These are phyloP conservation scores for Phaeotremella skinneri DNA, from an alignment of 768 basidiomycete genomes.

Conservation along the genomic window DNA sequence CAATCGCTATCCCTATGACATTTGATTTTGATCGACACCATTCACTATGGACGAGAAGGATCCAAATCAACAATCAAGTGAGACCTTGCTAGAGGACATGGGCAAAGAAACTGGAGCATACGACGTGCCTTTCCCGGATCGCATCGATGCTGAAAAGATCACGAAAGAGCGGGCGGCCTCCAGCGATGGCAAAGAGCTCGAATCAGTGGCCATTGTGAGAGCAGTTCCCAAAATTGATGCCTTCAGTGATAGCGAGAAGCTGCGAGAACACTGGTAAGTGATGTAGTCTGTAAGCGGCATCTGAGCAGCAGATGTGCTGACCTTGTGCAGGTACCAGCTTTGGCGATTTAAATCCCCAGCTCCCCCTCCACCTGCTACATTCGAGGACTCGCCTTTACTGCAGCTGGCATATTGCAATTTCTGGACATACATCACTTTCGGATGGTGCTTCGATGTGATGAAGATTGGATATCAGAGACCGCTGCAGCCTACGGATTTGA, in stretches of 20 bases:
- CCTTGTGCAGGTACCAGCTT: background rate
- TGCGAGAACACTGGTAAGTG: background rate
- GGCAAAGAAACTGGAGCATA: too few species aligned
- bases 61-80: too few species aligned
- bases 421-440: background rate
- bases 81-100: too few species aligned
- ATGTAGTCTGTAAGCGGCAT: background rate
- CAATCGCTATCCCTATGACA: too few species aligned
- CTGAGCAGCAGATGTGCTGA: background rate
- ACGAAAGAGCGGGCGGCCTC: too few species aligned
- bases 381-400: background rate
- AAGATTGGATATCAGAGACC: conserved; percentile 2
- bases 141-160: too few species aligned
- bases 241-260: background rate
- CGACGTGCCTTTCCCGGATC: too few species aligned
- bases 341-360: background rate
- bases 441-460: conserved; percentile 2
- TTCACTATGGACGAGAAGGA: too few species aligned
- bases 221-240: too few species aligned
- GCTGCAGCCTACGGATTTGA: background rate
- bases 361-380: background rate
- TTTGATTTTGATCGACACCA: too few species aligned
- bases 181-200: too few species aligned
- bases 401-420: background rate
- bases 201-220: too few species aligned